phyloP scores from a whole-genome alignment of 2,329 filamentous ascomycete genomes.

The Dothistroma pini region DNA sequence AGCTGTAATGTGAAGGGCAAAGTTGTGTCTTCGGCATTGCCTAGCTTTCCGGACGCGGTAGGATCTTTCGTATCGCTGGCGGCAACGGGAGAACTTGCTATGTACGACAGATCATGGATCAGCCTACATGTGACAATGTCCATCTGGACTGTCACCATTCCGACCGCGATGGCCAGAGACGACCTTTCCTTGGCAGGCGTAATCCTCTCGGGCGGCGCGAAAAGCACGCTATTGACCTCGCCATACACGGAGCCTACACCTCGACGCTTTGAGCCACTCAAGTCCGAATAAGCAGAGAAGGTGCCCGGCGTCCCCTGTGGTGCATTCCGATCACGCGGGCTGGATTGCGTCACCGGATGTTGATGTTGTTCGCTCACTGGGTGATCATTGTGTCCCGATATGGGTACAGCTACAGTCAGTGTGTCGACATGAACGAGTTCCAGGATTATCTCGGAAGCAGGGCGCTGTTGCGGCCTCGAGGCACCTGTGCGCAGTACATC shows the following conservation, averaged over 20 bases:
- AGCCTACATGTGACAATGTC: constrained; percentile 24
- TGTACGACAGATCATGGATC: constrained; percentile 14
- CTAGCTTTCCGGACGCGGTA: background rate
- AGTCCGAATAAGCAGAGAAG: constrained; percentile 47
- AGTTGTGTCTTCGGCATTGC: background rate
- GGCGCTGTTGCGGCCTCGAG: background rate
- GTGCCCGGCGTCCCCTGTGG: constrained; percentile 41
- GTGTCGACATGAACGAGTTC: constrained; percentile 31
- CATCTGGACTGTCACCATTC: constrained; percentile 15
- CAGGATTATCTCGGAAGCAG: background rate
- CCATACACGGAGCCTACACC: constrained; percentile 7
- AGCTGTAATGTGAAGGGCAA: constrained; percentile 1
- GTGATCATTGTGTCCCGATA: background rate
- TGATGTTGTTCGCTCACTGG: background rate
- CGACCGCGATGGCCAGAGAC: constrained; percentile 14
- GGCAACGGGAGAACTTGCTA: background rate
- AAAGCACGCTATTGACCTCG: constrained; percentile 9
- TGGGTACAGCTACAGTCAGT: constrained; percentile 9
- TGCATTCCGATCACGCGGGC: background rate
- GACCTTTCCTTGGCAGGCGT: background rate
- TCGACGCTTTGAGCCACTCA: constrained; percentile 27
- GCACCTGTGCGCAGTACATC: background rate
- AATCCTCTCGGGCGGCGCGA: background rate
- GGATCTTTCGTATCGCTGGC: background rate
- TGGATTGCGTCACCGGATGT: background rate